Base-by-base conservation (phyloP, 2,329 filamentous ascomycete species). In the Acrocalymma vagum region DNA sequence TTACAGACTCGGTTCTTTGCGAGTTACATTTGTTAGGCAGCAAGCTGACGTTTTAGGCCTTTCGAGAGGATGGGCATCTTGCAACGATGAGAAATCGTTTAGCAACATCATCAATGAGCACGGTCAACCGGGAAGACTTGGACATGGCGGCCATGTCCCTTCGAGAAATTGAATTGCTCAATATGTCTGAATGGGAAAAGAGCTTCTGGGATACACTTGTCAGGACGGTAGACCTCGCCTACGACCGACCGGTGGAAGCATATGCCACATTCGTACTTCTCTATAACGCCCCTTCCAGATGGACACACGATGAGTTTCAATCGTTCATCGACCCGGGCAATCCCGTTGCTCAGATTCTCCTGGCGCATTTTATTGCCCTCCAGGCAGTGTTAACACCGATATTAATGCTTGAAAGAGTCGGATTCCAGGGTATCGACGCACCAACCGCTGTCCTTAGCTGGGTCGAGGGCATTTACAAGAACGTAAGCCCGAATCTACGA, bases 331-430 rank as follows among this genome's bases (percentile, higher is more conserved):
- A 73, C 27, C 63, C 72, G 0, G 54, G 58, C 25, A 78, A 79
- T 36, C 55, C 55, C 29, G 48, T 72, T 4, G 65, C 72, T 1
- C 72, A 72, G 18, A 69, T 78, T 3, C 55, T 79, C 5, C 64
- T 78, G 5, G 64, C 71, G 6, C 74, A 78, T 49, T 78, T 76
- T 50, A 67, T 78, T n/a, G 68, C 72, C 1, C 51, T 77, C 0
- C 72, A 78, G 35, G 61, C 74, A 1, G 58, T 78, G 5, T 64
- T 79, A 41, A 65, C 66, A 5, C 74, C 73, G 0, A 69, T 77
- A 5, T 35, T 69, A 22, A 60, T 61, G 6, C 53, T 66, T 2
- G 64, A 67, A 29, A 48, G 65, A 25, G 57, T 64, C 1, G 65
- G 63, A 3, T 67, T 68, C 22, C 51, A 63, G 31, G 66, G 66